Evolutionary conservation across 2,329 filamentous ascomycete genomes (phyloP).

Genomic region (Neofusicoccum kwambonambiense): DNA sequence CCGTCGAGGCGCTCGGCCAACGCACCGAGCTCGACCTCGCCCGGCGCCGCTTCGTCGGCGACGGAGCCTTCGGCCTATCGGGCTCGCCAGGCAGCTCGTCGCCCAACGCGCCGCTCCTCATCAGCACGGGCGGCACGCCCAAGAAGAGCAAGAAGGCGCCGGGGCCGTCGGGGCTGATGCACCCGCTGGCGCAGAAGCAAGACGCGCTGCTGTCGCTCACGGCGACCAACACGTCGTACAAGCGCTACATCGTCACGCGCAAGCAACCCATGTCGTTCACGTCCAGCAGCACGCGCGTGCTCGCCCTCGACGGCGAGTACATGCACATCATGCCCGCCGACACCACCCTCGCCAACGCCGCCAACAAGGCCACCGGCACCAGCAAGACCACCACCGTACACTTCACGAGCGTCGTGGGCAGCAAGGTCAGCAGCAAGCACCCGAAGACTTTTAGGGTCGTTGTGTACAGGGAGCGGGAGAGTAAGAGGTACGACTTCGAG

Average conservation of each 20-base stretch:
- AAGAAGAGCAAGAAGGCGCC: conserved; percentile 55
- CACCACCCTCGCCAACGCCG: conserved; percentile 28
- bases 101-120: conserved; percentile 64
- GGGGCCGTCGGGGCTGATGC: conserved; percentile 50
- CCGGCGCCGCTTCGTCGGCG: conserved; percentile 71
- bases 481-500: conserved; percentile 83
- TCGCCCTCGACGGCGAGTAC: conserved; percentile 82
- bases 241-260: conserved; percentile 76
- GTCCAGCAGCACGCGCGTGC: conserved; percentile 69
- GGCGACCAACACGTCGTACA: conserved; percentile 50
- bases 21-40: conserved; percentile 73
- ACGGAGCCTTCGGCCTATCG: conserved; percentile 66
- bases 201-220: conserved; percentile 47
- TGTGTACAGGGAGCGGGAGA: conserved; percentile 73
- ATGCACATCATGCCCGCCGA: conserved; percentile 74
- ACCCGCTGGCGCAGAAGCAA: conserved; percentile 66
- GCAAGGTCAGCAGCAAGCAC: conserved; percentile 77
- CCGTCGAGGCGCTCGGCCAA: conserved; percentile 74
- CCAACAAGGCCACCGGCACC: conserved; percentile 56
- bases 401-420: conserved; percentile 78
- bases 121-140: conserved; percentile 51
- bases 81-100: conserved; percentile 69
- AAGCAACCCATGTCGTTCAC: conserved; percentile 82
- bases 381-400: conserved; percentile 79
- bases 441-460: conserved; percentile 78